Conservation (phyloP, 306 rosid genomes). For the Lathyrus tuberosus region DNA sequence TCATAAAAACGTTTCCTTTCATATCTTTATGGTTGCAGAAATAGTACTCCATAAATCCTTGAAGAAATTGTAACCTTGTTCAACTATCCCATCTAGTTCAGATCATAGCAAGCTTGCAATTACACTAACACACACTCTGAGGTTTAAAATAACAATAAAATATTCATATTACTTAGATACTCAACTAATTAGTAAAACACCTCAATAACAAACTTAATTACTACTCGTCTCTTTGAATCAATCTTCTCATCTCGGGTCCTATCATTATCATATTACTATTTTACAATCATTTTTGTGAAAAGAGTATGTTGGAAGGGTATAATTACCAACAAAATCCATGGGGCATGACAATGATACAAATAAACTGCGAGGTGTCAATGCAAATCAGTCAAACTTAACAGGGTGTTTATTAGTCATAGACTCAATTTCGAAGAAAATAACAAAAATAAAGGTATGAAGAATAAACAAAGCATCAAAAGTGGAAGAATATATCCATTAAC, state of each 20-base stretch:
- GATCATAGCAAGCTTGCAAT: background rate
- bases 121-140: background rate
- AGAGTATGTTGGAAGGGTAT: background rate
- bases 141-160: background rate
- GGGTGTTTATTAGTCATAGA: conserved; percentile 26
- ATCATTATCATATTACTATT: background rate
- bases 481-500: conserved; percentile 26
- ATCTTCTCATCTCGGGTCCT: too few species aligned
- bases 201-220: too few species aligned
- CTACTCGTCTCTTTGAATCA: too few species aligned
- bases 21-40: conserved; percentile 5
- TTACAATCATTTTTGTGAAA: background rate
- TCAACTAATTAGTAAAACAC: too few species aligned
- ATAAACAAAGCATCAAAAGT: conserved; percentile 6
- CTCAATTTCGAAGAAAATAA: conserved; percentile 5
- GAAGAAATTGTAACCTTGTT: background rate
- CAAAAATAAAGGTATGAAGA: conserved; percentile 17
- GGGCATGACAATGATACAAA: conserved; percentile 18
- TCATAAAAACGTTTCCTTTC: background rate
- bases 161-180: too few species aligned
- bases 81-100: background rate
- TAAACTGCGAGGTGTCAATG: background rate
- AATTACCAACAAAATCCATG: background rate
- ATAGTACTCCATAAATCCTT: background rate
- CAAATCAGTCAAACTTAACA: background rate